Evolutionary conservation across 2,329 filamentous ascomycete species (phyloP).

Genomic region (Tolypocladium ovalisporum): DNA sequence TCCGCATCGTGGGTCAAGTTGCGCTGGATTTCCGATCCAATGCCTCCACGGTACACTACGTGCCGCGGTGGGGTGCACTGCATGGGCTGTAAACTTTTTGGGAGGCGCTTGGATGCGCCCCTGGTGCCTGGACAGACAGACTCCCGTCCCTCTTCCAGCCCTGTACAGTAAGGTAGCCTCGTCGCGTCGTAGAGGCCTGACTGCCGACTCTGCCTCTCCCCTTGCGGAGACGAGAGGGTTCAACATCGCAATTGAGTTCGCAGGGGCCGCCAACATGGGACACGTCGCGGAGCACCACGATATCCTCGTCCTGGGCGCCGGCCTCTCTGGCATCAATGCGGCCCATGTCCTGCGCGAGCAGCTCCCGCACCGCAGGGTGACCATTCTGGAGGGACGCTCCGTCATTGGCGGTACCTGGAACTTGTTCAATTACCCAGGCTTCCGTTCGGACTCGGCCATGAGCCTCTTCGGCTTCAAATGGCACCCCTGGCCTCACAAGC

Average conservation of each 20-base stretch:
- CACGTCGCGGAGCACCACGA: slow-evolving; percentile 25
- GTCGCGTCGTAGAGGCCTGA: neutral
- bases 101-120: too few relatives aligned
- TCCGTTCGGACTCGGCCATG: slow-evolving; percentile 56
- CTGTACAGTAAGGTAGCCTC: too few relatives aligned
- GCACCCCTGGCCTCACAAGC: slow-evolving; percentile 53
- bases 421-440: slow-evolving; percentile 66
- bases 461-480: slow-evolving; percentile 56
- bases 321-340: slow-evolving; percentile 64
- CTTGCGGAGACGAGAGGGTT: neutral
- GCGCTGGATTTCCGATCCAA: neutral
- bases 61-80: neutral
- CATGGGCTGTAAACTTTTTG: neutral
- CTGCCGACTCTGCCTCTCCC: neutral
- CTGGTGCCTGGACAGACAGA: neutral
- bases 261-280: neutral
- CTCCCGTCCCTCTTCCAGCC: neutral
- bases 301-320: slow-evolving; percentile 58
- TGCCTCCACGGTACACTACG: neutral
- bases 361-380: slow-evolving; percentile 45
- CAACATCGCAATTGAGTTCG: neutral
- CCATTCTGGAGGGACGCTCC: slow-evolving; percentile 56
- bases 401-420: slow-evolving; percentile 68
- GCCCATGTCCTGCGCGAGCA: slow-evolving; percentile 53
- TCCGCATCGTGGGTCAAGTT: neutral